Percentiles rank a stretch among this genome's conserved stretches.
Evolutionary conservation across 1,284 basidiomycete genomes (phyloP).

Genomic region (Fomes fomentarius): DNA sequence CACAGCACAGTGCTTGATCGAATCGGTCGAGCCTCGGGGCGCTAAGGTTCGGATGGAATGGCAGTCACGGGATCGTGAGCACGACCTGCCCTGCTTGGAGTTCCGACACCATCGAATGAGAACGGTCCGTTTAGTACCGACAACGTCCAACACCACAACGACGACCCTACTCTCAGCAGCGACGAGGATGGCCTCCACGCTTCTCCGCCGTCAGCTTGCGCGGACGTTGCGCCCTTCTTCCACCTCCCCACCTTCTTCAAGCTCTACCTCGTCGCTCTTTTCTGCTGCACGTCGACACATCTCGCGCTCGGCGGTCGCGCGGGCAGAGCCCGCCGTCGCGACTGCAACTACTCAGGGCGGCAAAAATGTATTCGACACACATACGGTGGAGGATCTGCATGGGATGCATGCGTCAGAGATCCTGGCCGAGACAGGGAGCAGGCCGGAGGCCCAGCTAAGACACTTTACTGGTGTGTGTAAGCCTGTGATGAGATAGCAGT

Average conservation of each 20-base stretch:
- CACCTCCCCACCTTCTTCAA: conserved; percentile 17
- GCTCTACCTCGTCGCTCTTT: conserved; percentile 23
- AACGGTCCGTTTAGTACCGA: conserved; percentile 38
- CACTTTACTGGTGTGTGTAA: conserved; percentile 83
- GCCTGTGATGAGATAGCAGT: conserved; percentile 9
- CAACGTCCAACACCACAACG: conserved; percentile 35
- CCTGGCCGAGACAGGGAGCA: conserved; percentile 72
- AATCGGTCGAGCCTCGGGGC: too few species aligned
- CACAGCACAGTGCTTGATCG: not conserved
- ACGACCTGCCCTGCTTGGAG: conserved; percentile 23
- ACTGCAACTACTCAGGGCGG: conserved; percentile 32
- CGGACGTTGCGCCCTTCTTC: conserved; percentile 32
- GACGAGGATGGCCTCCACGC: conserved; percentile 54
- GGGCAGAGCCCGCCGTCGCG: conserved; percentile 28
- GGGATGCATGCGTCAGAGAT: conserved; percentile 78
- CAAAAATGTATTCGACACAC: conserved; percentile 61
- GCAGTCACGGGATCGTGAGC: conserved; percentile 29
- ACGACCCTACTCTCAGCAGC: conserved; percentile 19
- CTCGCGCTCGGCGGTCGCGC: conserved; percentile 27
- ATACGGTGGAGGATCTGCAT: conserved; percentile 84
- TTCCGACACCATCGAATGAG: conserved; percentile 31
- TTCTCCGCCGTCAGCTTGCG: conserved; percentile 50
- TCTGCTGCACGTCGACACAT: conserved; percentile 26
- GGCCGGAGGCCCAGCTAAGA: conserved; percentile 83
- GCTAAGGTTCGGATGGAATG: not conserved